Percentiles rank a stretch among this genome's conserved stretches.
Evolutionary conservation across 495 filamentous ascomycete species (phyloP).

Genomic region (Glarea lozoyensis): DNA sequence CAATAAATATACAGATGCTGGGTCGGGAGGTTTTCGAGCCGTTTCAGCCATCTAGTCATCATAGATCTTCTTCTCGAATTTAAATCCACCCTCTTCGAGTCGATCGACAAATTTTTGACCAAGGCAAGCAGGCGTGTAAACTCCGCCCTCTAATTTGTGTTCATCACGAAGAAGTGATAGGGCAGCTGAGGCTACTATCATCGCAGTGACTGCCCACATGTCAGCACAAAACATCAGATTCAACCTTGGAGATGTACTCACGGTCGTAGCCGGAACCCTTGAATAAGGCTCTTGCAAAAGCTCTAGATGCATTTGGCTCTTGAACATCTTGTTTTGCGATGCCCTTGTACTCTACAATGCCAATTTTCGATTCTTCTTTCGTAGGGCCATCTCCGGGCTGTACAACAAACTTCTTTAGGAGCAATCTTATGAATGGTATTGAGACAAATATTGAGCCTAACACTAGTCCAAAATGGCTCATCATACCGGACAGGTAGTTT

Average conservation of each 20-base stretch:
- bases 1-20: neutral
- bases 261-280: conserved; percentile 56
- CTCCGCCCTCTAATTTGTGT: conserved; percentile 53
- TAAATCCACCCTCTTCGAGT: conserved; percentile 53
- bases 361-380: conserved; percentile 44
- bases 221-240: neutral
- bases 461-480: conserved; percentile 47
- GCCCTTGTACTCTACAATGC: conserved; percentile 55
- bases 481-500: conserved; percentile 47
- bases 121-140: conserved; percentile 77
- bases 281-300: conserved; percentile 48
- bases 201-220: conserved; percentile 47
- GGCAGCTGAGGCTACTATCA: conserved; percentile 61
- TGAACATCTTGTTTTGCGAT: conserved; percentile 54
- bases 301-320: conserved; percentile 30
- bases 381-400: conserved; percentile 61
- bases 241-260: conserved; percentile 25
- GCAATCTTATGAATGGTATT: conserved; percentile 44
- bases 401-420: conserved; percentile 44
- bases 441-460: conserved; percentile 42
- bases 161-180: conserved; percentile 59
- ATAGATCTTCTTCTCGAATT: conserved; percentile 41
- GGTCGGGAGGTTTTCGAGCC: neutral
- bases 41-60: conserved; percentile 9
- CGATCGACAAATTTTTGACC: conserved; percentile 70